These are phyloP conservation scores for Leccinum rimulosum DNA, from an alignment of 768 basidiomycete genomes.

Conservation along the genomic window DNA sequence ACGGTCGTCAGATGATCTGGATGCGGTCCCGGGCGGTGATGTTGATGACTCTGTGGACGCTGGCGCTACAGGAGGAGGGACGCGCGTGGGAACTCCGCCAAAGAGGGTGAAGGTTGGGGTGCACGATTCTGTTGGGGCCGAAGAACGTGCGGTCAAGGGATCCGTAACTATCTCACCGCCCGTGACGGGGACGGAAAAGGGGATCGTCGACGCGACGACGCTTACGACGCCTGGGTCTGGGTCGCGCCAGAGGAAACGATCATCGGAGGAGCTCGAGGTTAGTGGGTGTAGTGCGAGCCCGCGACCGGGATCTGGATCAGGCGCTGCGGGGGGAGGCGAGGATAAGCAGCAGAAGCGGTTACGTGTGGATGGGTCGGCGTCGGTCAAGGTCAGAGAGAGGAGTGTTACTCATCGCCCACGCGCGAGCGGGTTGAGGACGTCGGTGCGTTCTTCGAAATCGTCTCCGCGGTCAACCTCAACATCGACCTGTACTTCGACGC, in stretches of 20 bases:
- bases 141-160: conserved; percentile 7
- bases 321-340: not conserved
- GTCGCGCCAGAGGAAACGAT: conserved; percentile 42
- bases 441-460: conserved; percentile 3
- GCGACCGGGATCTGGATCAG: conserved; percentile 2
- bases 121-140: conserved; percentile 1
- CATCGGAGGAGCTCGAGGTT: conserved; percentile 48
- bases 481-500: conserved; percentile 1
- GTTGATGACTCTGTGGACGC: not conserved
- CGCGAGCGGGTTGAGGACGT: not conserved
- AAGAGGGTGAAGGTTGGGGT: conserved; percentile 36
- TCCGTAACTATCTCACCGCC: not conserved
- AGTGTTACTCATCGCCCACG: not conserved
- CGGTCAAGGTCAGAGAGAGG: conserved; percentile 3
- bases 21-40: conserved; percentile 2
- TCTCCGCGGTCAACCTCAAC: conserved; percentile 4
- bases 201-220: conserved; percentile 1
- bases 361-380: conserved; percentile 23
- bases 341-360: conserved; percentile 30
- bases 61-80: not conserved
- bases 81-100: conserved; percentile 36
- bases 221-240: conserved; percentile 2
- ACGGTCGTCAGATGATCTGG: conserved; percentile 38
- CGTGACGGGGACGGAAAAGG: not conserved
- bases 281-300: conserved; percentile 5